Evolutionary conservation across 257 asterid genomes (phyloP), one percentile per base, ranked within the genome.

Genomic region (Lantana camara): DNA sequence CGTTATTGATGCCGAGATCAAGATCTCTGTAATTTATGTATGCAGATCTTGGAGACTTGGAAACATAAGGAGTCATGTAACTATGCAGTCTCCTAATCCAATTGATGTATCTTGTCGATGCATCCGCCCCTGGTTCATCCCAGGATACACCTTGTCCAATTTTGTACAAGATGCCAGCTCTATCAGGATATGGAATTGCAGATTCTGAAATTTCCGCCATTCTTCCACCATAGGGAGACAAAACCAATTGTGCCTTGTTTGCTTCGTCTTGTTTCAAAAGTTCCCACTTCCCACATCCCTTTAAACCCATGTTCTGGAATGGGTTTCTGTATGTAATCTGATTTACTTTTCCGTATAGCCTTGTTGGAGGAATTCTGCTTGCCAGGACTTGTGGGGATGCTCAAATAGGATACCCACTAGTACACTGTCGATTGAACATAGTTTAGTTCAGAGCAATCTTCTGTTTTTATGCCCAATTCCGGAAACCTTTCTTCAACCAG

Each of bases 391-490:
- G 3, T 3, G 45, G 45, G 2, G 45, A 38, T 7, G 14, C 45
- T 38, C 45, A 12, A 9, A 38, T 12, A 38, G 45, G 14, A 38
- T 38, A 38, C 11, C 12, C 45, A 14, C 14, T 3, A 9, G 3
- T 7, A 38, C 14, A 38, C 14, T 0, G 45, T 1, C 45, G 45
- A 38, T 38, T 38, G 45, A 38, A 38, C 11, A 73, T 76, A 69
- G n/a, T n/a, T n/a, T n/a, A n/a, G n/a, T n/a, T n/a, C n/a, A n/a
- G n/a, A n/a, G n/a, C n/a, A n/a, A n/a, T 75, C 76, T 41, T 65
- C 53, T 9, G 15, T 38, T 14, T 14, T 3, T 7, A 70, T 7
- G 1, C 76, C 76, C 32, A 75, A 47, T 66, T 75, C 80, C 0
- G 76, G 73, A n/a, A 75, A 69, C 1, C 37, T 13, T 10, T 51